Conservation (phyloP, 352 stramenopile genomes). For the Phytopythium vexans region DNA sequence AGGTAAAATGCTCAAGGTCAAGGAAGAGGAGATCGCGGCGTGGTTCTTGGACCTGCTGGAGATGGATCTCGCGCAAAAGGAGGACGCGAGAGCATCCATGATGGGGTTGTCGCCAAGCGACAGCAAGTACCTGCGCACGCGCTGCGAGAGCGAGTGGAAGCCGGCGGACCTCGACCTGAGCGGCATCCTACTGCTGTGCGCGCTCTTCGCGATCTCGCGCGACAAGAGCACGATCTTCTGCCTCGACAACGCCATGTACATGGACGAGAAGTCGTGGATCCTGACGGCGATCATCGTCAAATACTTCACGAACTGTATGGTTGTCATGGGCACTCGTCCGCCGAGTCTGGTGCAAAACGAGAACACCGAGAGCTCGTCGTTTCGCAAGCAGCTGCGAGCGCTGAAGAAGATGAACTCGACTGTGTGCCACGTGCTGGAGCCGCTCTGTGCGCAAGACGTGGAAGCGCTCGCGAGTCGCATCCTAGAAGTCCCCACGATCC, state of each 20-base stretch:
- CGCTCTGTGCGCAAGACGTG: conserved; percentile 50
- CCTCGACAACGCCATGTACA: conserved; percentile 85
- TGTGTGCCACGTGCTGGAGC: conserved; percentile 42
- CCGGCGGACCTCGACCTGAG: conserved; percentile 64
- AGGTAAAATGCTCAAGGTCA: conserved; percentile 33
- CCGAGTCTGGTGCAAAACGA: conserved; percentile 62
- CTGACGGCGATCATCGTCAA: conserved; percentile 78
- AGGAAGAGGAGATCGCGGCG: conserved; percentile 62
- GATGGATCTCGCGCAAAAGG: conserved; percentile 48
- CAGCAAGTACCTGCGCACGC: background rate
- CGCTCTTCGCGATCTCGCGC: conserved; percentile 73
- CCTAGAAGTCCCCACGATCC: conserved; percentile 56
- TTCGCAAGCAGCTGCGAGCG: conserved; percentile 69
- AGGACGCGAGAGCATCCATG: conserved; percentile 8
- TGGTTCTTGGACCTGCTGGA: conserved; percentile 70
- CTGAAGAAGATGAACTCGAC: conserved; percentile 66
- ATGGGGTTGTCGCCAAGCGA: background rate
- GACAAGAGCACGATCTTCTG: conserved; percentile 67
- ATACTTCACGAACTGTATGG: conserved; percentile 85
- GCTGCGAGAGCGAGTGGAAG: conserved; percentile 50
- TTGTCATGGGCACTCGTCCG: conserved; percentile 67
- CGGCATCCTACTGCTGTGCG: conserved; percentile 74
- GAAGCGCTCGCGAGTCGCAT: conserved; percentile 64
- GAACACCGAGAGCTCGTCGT: conserved; percentile 72
- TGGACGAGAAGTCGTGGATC: conserved; percentile 85